These are phyloP conservation scores for Cystodermella granulosa DNA, from an alignment of 1,284 basidiomycete genomes.

Conservation along the genomic window DNA sequence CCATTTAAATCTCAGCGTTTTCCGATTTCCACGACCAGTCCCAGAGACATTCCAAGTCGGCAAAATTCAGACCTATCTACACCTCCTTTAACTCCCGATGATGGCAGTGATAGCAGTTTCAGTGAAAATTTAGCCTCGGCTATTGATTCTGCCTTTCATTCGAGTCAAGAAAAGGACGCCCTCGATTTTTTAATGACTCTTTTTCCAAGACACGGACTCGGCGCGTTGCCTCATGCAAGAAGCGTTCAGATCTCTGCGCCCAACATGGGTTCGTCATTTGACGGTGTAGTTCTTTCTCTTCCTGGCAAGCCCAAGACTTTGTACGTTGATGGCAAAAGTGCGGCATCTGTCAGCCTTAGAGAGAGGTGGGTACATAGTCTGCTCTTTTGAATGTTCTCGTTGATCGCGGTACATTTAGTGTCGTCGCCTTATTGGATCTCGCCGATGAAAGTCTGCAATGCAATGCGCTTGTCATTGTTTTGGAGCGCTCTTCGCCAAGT, in stretches of 20 bases:
- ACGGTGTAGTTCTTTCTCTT: constrained; percentile 71
- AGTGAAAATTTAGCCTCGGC: no score
- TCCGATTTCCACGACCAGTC: constrained; percentile 25
- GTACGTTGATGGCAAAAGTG: constrained; percentile 76
- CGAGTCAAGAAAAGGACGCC: constrained; percentile 53
- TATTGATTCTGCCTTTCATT: constrained; percentile 29
- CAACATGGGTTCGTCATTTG: constrained; percentile 61
- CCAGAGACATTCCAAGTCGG: constrained; percentile 46
- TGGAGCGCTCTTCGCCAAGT: constrained; percentile 33
- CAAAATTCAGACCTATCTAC: constrained; percentile 44
- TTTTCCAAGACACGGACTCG: constrained; percentile 65
- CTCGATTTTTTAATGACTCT: constrained; percentile 70
- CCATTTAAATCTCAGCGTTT: no score
- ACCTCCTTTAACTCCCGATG: constrained; percentile 63
- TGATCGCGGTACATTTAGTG: constrained; percentile 51
- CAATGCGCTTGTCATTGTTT: constrained; percentile 67
- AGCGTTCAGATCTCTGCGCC: constrained; percentile 67
- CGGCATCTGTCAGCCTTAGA: constrained; percentile 66
- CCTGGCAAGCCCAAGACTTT: constrained; percentile 66
- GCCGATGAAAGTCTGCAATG: constrained; percentile 75
- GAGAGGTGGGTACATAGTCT: constrained; percentile 56
- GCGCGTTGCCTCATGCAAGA: constrained; percentile 62
- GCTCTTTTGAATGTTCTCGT: constrained; percentile 9
- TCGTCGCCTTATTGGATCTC: constrained; percentile 76
- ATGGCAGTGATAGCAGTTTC: constrained; percentile 41